phyloP scores from a whole-genome alignment of 2,329 filamentous ascomycete genomes.

The Beauveria brongniartii region DNA sequence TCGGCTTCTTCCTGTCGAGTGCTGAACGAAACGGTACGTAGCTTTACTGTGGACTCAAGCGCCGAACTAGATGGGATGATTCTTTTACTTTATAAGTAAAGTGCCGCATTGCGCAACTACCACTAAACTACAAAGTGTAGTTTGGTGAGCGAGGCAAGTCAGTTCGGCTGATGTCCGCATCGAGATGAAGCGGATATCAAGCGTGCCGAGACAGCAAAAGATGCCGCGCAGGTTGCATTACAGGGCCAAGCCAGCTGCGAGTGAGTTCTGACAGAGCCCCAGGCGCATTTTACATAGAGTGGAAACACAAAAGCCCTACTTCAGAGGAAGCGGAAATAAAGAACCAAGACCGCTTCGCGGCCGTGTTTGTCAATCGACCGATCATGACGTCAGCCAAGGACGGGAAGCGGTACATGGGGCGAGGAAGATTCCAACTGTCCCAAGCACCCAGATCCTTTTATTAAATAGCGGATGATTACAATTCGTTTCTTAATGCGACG shows the following conservation, averaged over 20 bases:
- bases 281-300: background rate
- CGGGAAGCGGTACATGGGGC: background rate
- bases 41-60: too few relatives aligned
- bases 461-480: too few relatives aligned
- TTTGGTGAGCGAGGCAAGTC: background rate
- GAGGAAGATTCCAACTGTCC: background rate
- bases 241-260: background rate
- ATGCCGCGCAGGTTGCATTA: background rate
- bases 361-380: background rate
- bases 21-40: too few relatives aligned
- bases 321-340: background rate
- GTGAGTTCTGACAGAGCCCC: background rate
- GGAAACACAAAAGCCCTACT: background rate
- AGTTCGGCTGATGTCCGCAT: background rate
- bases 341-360: background rate
- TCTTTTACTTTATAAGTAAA: too few relatives aligned
- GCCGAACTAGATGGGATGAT: too few relatives aligned
- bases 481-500: background rate
- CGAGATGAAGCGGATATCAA: background rate
- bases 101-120: too few relatives aligned
- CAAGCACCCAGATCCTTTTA: background rate
- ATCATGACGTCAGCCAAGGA: slow-evolving; percentile 2
- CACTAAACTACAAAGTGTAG: too few relatives aligned
- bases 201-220: background rate
- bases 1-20: too few relatives aligned